phyloP scores from a whole-genome alignment of 345 rosid genomes.

The Populus deltoides region DNA sequence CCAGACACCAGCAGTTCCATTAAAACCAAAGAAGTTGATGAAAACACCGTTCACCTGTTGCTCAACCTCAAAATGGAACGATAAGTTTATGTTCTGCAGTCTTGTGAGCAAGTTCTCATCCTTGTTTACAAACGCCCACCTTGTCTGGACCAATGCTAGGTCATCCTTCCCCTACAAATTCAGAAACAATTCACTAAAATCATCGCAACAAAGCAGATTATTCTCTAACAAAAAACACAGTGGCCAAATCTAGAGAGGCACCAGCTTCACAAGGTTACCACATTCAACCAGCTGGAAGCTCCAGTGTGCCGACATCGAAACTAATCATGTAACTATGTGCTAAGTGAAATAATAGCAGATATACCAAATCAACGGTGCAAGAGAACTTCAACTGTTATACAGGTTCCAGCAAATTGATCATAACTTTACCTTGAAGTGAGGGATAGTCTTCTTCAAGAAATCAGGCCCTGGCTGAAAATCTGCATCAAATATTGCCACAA shows the following conservation, averaged over 20 bases:
- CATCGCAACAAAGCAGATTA: not conserved
- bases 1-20: constrained; percentile 97
- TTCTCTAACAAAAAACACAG: not conserved
- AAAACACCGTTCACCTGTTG: constrained; percentile 88
- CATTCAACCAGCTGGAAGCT: not conserved
- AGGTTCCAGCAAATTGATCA: not conserved
- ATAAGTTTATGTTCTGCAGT: constrained; percentile 79
- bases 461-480: constrained; percentile 90
- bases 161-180: constrained; percentile 62
- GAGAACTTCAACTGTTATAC: not conserved
- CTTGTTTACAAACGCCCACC: constrained; percentile 91
- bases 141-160: constrained; percentile 75
- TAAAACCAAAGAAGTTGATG: constrained; percentile 83
- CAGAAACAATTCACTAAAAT: not conserved
- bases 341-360: not conserved
- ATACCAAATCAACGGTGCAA: not conserved
- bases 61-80: constrained; percentile 91
- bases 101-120: constrained; percentile 90
- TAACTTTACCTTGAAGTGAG: constrained; percentile 63
- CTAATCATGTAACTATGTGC: not conserved
- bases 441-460: constrained; percentile 81
- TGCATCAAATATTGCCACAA: constrained; percentile 83
- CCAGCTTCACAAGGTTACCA: not conserved
- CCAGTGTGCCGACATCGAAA: not conserved
- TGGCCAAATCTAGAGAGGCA: not conserved